Base-by-base conservation (phyloP, 148 eudicot species). In the Chenopodium suecicum region DNA sequence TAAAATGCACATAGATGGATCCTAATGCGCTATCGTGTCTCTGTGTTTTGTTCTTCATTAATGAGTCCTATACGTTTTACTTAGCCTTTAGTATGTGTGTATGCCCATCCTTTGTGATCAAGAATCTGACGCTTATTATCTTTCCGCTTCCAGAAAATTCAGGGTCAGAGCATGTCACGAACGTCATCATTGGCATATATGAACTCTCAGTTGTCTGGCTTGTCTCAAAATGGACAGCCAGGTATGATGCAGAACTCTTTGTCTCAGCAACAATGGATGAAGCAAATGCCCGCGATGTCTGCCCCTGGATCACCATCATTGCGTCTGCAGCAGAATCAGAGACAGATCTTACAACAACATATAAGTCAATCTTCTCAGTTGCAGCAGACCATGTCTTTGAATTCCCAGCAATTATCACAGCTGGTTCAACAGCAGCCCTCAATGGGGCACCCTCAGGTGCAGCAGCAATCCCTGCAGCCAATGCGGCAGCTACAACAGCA, bases 201-300 rank as follows among this genome's bases (percentile, higher is more conserved):
- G 90, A 92, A 89, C 85, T 78, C 89, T 46, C 91, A 87, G 76
- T 81, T 94, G 68, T 73, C 99, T 50, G 91, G 89, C 69, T 84
- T 96, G 82, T 81, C 91, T 78, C 99, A 94, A 86, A 94, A 94
- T 83, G 93, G 95, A 71, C 96, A 93, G 77, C 76, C 87, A 70
- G 78, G 92, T 34, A 68, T 91, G 86, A 83, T 91, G 78, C 97
- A 87, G 71, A 90, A 84, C 83, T 81, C 93, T 37, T 67, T 91
- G 77, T 81, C 89, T 22, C 97, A 90, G 86, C 99, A 93, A 81
- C 95, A 93, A 82, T 96, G 97, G 95, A 74, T 89, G 81, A 94
- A 94, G 87, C 98, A 94, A 86, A 87, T 93, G 85, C 93, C 95
- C 13, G 71, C 89, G 10, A 91, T 93, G 82, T 87, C 99, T 64